Percentiles rank a stretch among this genome's conserved stretches.
These are phyloP conservation scores for Penicillium oxalicum DNA, from an alignment of 2,329 filamentous ascomycete species.

Conservation along the genomic window DNA sequence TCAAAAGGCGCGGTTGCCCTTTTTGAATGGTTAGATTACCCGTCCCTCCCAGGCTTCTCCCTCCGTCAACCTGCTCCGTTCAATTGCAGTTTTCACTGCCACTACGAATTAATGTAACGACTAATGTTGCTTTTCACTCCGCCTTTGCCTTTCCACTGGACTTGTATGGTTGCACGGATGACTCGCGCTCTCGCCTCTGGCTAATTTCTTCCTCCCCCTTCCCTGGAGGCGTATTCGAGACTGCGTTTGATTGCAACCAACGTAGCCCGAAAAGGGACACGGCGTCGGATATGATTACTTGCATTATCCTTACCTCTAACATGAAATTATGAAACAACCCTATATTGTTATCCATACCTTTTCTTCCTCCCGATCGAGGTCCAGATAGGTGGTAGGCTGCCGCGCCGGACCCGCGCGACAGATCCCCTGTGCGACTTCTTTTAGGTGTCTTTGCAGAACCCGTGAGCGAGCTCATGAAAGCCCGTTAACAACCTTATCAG, in stretches of 20 bases:
- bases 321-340: constrained; percentile 21
- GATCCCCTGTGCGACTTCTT: background rate
- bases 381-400: background rate
- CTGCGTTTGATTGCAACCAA: no score
- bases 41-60: no score
- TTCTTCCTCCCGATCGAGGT: background rate
- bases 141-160: background rate
- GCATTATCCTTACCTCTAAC: constrained; percentile 20
- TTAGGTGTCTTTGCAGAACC: no score
- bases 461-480: no score
- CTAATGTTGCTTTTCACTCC: constrained; percentile 4
- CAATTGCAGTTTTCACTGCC: constrained; percentile 1
- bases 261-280: background rate
- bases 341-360: constrained; percentile 11
- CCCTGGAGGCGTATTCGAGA: no score
- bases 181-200: background rate
- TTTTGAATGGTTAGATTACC: no score
- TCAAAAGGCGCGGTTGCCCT: no score
- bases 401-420: background rate
- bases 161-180: background rate
- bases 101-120: constrained; percentile 8
- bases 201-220: no score
- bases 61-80: no score
- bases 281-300: constrained; percentile 13
- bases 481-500: no score